phyloP scores from a whole-genome alignment of 31 red algal genomes.

The Porphyra umbilicalis region DNA sequence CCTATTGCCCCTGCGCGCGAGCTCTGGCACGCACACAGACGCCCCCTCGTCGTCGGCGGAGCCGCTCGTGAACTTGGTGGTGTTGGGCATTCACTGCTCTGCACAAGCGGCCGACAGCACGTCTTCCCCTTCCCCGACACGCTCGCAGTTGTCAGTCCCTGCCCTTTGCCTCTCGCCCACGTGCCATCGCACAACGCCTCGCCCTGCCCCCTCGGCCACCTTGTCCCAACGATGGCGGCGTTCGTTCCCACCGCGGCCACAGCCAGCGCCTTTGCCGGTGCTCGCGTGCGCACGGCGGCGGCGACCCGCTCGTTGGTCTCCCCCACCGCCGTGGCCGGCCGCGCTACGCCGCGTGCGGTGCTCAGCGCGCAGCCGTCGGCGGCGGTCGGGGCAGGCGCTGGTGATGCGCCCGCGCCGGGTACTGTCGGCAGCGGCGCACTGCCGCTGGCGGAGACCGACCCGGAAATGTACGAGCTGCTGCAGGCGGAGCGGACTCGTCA shows the following conservation, averaged over 20 bases:
- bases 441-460: slow-evolving; percentile 24
- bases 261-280: background rate
- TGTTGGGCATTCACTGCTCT: too few species aligned
- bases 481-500: slow-evolving; percentile 60
- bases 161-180: too few species aligned
- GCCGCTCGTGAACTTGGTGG: too few species aligned
- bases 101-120: too few species aligned
- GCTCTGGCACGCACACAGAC: too few species aligned
- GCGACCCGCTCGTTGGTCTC: background rate
- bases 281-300: background rate
- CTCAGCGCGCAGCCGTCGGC: background rate
- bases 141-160: too few species aligned
- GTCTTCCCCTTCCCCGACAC: too few species aligned
- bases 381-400: background rate
- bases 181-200: too few species aligned
- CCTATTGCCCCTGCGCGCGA: too few species aligned
- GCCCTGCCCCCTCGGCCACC: background rate
- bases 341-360: background rate
- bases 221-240: background rate
- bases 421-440: background rate
- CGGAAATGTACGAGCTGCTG: slow-evolving; percentile 43
- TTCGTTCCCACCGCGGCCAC: background rate
- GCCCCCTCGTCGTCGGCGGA: too few species aligned
- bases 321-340: background rate
- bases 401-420: background rate